Evolutionary conservation across 108 stramenopile species (phyloP).

Genomic region (Ochromonas danica): DNA sequence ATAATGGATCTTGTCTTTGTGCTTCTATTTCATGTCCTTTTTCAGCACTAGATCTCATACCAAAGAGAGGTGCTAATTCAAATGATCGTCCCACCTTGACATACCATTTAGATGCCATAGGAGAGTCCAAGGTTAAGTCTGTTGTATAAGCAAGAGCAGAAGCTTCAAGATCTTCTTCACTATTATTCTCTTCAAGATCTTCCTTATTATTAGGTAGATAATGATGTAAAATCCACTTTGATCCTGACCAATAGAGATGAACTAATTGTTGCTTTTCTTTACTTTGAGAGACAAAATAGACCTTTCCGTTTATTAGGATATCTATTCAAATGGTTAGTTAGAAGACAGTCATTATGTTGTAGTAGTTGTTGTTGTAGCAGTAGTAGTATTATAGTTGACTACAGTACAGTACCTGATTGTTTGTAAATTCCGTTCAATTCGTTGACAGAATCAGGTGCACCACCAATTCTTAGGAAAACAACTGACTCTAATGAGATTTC

Average conservation of each 20-base stretch:
- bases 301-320: neutral
- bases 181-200: too few species aligned
- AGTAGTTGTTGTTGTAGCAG: neutral
- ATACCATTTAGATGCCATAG: slow-evolving; percentile 40
- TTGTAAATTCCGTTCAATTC: neutral
- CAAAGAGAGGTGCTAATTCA: neutral
- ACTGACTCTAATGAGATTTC: too few species aligned
- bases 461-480: too few species aligned
- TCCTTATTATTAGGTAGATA: slow-evolving; percentile 40
- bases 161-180: neutral
- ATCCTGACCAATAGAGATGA: slow-evolving; percentile 51
- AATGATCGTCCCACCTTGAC: slow-evolving; percentile 42
- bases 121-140: slow-evolving; percentile 18
- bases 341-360: neutral
- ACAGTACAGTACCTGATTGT: neutral
- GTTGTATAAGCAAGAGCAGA: neutral
- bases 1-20: neutral
- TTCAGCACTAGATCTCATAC: neutral
- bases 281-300: neutral
- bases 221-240: slow-evolving; percentile 49
- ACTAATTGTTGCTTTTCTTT: neutral
- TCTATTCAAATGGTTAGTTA: neutral
- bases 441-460: neutral
- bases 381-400: neutral
- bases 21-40: neutral